Percentiles rank a stretch among this genome's conserved stretches.
phyloP scores from a whole-genome alignment of 2,329 filamentous ascomycete species.

The Cytospora piceicola region DNA sequence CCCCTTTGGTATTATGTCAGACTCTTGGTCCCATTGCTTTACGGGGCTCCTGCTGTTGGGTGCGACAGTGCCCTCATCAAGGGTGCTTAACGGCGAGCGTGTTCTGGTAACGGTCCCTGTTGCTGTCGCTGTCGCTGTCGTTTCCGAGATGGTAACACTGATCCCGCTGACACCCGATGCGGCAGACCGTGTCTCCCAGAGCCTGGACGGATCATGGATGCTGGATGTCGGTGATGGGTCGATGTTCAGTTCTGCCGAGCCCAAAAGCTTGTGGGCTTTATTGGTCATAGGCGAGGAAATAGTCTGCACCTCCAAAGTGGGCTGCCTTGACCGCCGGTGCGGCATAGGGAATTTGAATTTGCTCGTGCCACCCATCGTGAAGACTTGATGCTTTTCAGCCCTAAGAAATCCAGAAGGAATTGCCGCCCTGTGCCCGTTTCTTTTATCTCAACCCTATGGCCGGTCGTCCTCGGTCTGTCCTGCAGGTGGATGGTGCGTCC shows the following conservation, averaged over 20 bases:
- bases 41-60: constrained; percentile 30
- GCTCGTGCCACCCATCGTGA: constrained; percentile 34
- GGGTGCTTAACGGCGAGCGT: constrained; percentile 15
- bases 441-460: not conserved
- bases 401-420: not conserved
- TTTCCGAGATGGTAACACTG: constrained; percentile 51
- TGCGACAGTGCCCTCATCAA: constrained; percentile 35
- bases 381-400: not conserved
- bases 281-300: constrained; percentile 46
- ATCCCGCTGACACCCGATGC: constrained; percentile 50
- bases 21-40: constrained; percentile 50
- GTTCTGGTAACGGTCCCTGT: constrained; percentile 35
- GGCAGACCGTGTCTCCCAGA: constrained; percentile 50
- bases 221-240: constrained; percentile 39
- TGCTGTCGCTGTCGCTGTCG: constrained; percentile 43
- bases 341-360: constrained; percentile 56
- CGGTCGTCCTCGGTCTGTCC: constrained; percentile 3
- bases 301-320: constrained; percentile 35
- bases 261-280: constrained; percentile 57
- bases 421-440: constrained; percentile 8
- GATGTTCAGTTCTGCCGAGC: constrained; percentile 49
- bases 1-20: constrained; percentile 48
- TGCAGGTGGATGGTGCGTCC: not conserved
- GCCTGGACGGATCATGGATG: constrained; percentile 33
- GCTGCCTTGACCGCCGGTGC: constrained; percentile 50